Conservation (phyloP, 805 yeast genomes). For the Kazachstania bromeliacearum region DNA sequence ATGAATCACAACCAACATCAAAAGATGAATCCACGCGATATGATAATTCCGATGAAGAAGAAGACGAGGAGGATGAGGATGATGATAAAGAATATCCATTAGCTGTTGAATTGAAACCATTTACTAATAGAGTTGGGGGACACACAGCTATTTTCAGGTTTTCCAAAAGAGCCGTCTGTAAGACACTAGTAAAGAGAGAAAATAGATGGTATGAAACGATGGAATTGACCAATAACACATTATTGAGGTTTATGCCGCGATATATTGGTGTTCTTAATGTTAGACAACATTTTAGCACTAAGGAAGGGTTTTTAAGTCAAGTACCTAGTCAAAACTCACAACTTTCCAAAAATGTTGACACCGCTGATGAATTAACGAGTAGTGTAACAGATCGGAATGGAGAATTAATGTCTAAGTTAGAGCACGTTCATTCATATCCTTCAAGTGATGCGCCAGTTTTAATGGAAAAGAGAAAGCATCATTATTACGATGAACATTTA, state of each 20-base stretch:
- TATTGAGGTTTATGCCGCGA: conserved; percentile 80
- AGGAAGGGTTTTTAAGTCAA: conserved; percentile 19
- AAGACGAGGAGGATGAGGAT: conserved; percentile 19
- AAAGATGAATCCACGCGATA: background rate
- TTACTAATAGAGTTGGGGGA: conserved; percentile 93
- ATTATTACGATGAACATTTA: conserved; percentile 29
- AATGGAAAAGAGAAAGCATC: conserved; percentile 1
- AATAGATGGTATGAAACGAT: conserved; percentile 86
- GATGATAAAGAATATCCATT: conserved; percentile 44
- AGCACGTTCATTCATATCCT: conserved; percentile 17
- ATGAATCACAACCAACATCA: background rate
- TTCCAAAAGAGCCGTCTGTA: conserved; percentile 86
- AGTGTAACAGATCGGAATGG: conserved; percentile 4
- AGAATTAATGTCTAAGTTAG: conserved; percentile 6
- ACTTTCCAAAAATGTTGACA: no score
- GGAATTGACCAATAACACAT: conserved; percentile 65
- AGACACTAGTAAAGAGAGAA: conserved; percentile 83
- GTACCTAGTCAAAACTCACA: conserved; percentile 6
- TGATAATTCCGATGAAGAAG: conserved; percentile 10
- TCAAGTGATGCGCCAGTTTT: conserved; percentile 9
- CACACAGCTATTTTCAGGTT: conserved; percentile 95
- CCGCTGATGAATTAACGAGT: background rate
- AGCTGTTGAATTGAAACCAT: conserved; percentile 85
- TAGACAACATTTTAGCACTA: conserved; percentile 47
- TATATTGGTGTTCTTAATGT: conserved; percentile 93